Conservation (phyloP, 805 yeast genomes). For the Cyberlindnera maclurae region DNA sequence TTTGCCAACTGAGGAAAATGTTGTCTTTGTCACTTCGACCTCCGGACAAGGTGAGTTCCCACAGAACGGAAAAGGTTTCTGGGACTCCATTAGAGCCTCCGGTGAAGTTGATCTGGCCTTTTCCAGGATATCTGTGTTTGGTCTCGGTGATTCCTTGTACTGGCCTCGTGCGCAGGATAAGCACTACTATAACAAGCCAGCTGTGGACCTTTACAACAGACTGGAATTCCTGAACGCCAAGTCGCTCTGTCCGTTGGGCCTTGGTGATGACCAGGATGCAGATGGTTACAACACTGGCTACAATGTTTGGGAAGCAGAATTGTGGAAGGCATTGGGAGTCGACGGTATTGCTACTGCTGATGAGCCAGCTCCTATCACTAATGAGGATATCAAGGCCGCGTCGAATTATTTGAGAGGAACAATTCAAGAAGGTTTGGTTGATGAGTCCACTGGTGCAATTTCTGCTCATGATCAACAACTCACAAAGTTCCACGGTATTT, state of each 20-base stretch:
- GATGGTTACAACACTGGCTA: constrained; percentile 94
- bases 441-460: constrained; percentile 83
- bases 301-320: constrained; percentile 71
- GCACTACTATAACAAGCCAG: constrained; percentile 90
- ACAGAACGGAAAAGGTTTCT: constrained; percentile 61
- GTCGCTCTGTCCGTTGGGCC: constrained; percentile 66
- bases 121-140: constrained; percentile 67
- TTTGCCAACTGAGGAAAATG: constrained; percentile 42
- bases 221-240: constrained; percentile 67
- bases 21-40: constrained; percentile 70
- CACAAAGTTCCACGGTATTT: constrained; percentile 96
- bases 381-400: constrained; percentile 88
- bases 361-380: constrained; percentile 89
- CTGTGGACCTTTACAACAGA: constrained; percentile 61
- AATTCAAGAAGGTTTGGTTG: constrained; percentile 77
- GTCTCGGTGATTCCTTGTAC: constrained; percentile 90
- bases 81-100: constrained; percentile 68
- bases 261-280: constrained; percentile 97
- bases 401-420: constrained; percentile 91
- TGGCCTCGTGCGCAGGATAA: constrained; percentile 98
- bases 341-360: constrained; percentile 73
- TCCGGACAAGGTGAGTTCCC: constrained; percentile 96
- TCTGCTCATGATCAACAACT: constrained; percentile 87
- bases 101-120: constrained; percentile 62
- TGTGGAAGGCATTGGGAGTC: constrained; percentile 89